Evolutionary conservation across 306 rosid species (phyloP), one percentile per base, ranked within the genome.

Genomic region (Abrus pulchellus): DNA sequence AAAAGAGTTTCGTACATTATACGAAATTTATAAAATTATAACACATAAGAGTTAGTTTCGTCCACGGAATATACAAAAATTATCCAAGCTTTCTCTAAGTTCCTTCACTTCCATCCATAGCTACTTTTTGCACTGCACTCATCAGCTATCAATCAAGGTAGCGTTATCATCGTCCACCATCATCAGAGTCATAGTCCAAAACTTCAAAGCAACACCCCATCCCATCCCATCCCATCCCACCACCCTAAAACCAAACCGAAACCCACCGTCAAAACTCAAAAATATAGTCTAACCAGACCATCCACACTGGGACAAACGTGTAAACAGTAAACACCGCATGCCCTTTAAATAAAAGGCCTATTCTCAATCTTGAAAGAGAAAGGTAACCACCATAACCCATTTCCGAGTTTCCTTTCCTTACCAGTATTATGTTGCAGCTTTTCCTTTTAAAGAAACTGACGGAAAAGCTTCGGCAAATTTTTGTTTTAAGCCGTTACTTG

Each of bases 141-240:
- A 2, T 2, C 40, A 36, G 20, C 20, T 4, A 36, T 4, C 40
- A 36, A 2, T 20, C 20, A 20, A 20, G 20, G 20, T 20, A 20
- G 20, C 20, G 20, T 20, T 20, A 20, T 20, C 20, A 20, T 20
- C 20, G 20, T 20, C 20, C 20, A 20, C 41, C 41, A 20, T 20
- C 41, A 38, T 57, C 30, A 34, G 47, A 29, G 45, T 62, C 82
- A 57, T 64, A 27, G 0, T 75, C 83, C 53, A 88, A 81, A 73
- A 85, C 84, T 83, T 69, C 90, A 80, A 79, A 65, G 84, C 89
- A 47, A n/a, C 12, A 1, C 40, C 60, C 53, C 6, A 36, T 20
- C 20, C 20, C 20, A 20, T 20, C 20, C 20, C 20, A 20, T 20
- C 20, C 20, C 20, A 20, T 2, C 40, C 27, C 3, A 13, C 13